phyloP scores from a whole-genome alignment of 2,329 filamentous ascomycete genomes.

The Seiridium unicorne region DNA sequence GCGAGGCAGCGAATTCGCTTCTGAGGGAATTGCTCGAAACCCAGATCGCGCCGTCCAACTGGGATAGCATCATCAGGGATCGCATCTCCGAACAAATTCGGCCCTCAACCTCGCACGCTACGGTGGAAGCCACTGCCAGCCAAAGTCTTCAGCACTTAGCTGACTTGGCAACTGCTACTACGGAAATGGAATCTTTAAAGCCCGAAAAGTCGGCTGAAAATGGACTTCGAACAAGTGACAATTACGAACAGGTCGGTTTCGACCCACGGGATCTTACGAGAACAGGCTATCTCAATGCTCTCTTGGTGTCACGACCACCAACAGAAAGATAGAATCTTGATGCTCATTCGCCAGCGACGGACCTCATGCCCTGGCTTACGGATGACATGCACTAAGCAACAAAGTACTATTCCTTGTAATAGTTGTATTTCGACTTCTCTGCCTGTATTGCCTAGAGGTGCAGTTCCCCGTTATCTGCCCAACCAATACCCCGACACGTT shows the following conservation, averaged over 20 bases:
- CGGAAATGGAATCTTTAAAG: slow-evolving; percentile 22
- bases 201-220: slow-evolving; percentile 17
- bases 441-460: no score
- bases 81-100: slow-evolving; percentile 44
- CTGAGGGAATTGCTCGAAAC: slow-evolving; percentile 57
- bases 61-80: slow-evolving; percentile 56
- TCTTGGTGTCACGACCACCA: slow-evolving; percentile 18
- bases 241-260: slow-evolving; percentile 42
- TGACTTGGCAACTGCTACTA: slow-evolving; percentile 48
- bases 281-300: slow-evolving; percentile 35
- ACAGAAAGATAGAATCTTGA: slow-evolving; percentile 13
- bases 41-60: slow-evolving; percentile 46
- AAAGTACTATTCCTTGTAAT: no score
- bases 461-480: no score
- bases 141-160: slow-evolving; percentile 61
- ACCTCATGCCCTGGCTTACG: background rate
- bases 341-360: background rate
- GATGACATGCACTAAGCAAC: no score
- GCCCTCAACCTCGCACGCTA: slow-evolving; percentile 31
- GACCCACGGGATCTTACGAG: slow-evolving; percentile 36
- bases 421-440: no score
- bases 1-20: slow-evolving; percentile 54
- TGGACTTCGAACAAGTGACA: slow-evolving; percentile 25
- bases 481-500: no score
- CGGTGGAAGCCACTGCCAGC: slow-evolving; percentile 41